A percentile compares a stretch with the other conserved stretches of the same genome.
phyloP scores from a whole-genome alignment of 2,329 filamentous ascomycete genomes.

The Botrytis squamosa region DNA sequence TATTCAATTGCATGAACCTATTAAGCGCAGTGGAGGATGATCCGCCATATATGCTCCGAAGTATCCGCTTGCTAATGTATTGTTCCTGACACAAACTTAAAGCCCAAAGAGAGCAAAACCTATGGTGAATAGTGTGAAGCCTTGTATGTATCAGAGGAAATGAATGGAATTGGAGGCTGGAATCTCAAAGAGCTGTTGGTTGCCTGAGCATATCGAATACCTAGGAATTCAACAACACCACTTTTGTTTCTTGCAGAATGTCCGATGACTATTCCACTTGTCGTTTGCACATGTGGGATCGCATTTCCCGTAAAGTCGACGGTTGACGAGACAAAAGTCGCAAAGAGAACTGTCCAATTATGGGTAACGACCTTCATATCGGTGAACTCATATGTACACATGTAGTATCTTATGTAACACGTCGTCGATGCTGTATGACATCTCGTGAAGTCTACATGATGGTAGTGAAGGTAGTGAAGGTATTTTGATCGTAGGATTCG shows the following conservation, averaged over 20 bases:
- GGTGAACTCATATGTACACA: neutral
- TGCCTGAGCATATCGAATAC: conserved; percentile 44
- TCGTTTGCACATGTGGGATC: conserved; percentile 27
- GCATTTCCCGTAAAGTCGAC: too few relatives aligned
- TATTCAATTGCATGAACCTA: neutral
- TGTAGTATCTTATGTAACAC: neutral
- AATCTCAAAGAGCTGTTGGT: conserved; percentile 43
- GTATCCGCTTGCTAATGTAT: neutral
- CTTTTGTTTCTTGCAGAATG: conserved; percentile 28
- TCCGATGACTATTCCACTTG: conserved; percentile 33
- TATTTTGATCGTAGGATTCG: neutral
- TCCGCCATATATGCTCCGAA: neutral
- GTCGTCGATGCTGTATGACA: neutral
- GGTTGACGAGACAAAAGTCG: neutral
- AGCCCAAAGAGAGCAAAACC: neutral
- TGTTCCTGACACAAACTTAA: neutral
- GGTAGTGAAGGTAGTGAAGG: neutral
- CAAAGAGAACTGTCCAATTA: neutral
- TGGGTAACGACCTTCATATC: neutral
- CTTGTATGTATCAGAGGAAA: neutral
- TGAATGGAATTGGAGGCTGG: conserved; percentile 26
- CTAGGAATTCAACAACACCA: conserved; percentile 40
- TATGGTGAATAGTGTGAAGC: neutral
- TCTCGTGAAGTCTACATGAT: neutral
- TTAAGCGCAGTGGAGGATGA: neutral